A percentile compares a stretch with the other conserved stretches of the same genome.
phyloP scores from a whole-genome alignment of 331 rosid genomes.

The Cucumis variabilis region DNA sequence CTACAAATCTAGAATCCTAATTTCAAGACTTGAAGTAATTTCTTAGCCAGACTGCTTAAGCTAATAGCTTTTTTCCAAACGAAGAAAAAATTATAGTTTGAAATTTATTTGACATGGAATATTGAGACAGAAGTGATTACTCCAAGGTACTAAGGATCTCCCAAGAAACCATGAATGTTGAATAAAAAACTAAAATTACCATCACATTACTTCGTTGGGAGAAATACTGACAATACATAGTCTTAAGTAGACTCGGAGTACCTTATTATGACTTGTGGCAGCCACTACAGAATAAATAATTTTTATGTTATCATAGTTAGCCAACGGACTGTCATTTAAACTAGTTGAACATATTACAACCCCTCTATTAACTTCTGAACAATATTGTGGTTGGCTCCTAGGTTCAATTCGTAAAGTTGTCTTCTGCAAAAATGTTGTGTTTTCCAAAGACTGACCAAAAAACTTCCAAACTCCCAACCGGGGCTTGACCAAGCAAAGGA shows the following conservation, averaged over 20 bases:
- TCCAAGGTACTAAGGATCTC: not conserved
- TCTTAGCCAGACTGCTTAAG: not conserved
- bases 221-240: not conserved
- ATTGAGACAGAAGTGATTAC: not conserved
- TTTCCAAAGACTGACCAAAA: slow-evolving; percentile 28
- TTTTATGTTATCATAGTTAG: slow-evolving; percentile 51
- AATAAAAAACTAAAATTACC: not conserved
- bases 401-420: slow-evolving; percentile 35
- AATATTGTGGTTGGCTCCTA: slow-evolving; percentile 34
- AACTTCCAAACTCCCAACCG: slow-evolving; percentile 42
- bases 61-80: not conserved
- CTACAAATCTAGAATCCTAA: not conserved
- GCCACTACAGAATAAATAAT: slow-evolving; percentile 84
- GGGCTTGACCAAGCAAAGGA: slow-evolving; percentile 37
- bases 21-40: not conserved
- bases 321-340: slow-evolving; percentile 31
- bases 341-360: slow-evolving; percentile 45
- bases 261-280: slow-evolving; percentile 97
- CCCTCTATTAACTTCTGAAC: slow-evolving; percentile 29
- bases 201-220: not conserved
- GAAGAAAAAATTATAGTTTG: not conserved
- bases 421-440: slow-evolving; percentile 27
- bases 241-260: slow-evolving; percentile 27
- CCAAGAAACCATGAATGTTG: not conserved
- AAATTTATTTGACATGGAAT: not conserved